Evolutionary conservation across 192 early-diverging fungal genomes (phyloP).

Genomic region (Backusella macrospora): DNA sequence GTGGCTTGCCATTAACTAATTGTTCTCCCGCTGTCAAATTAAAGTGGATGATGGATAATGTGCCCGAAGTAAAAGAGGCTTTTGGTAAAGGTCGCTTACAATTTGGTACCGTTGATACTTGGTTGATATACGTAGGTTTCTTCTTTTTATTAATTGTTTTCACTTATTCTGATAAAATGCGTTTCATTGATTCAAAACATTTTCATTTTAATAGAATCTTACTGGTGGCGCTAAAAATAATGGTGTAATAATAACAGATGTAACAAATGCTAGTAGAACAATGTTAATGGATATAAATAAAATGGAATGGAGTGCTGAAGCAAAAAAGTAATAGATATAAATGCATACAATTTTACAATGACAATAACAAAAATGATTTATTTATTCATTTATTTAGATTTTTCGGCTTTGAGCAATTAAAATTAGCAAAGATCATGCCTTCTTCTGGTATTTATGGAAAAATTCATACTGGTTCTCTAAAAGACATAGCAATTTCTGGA

Average conservation of each 20-base stretch:
- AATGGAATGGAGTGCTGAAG: constrained; percentile 78
- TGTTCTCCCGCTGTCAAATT: constrained; percentile 94
- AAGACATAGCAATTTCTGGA: constrained; percentile 79
- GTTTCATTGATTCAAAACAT: not conserved
- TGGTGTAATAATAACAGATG: constrained; percentile 84
- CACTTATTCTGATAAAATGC: not conserved
- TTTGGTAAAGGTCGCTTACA: constrained; percentile 69
- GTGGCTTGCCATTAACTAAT: constrained; percentile 90
- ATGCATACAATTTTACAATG: no score
- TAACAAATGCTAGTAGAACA: constrained; percentile 91
- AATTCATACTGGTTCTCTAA: constrained; percentile 58
- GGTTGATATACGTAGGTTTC: constrained; percentile 87
- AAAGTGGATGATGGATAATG: constrained; percentile 90
- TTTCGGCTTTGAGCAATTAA: constrained; percentile 48
- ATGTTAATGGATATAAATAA: constrained; percentile 91
- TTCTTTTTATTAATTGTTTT: not conserved
- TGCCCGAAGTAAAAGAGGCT: constrained; percentile 68
- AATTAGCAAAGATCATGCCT: constrained; percentile 80
- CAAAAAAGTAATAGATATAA: constrained; percentile 41
- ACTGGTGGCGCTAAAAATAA: constrained; percentile 70
- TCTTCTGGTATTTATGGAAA: constrained; percentile 81
- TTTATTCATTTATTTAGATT: constrained; percentile 22
- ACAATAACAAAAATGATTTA: not conserved
- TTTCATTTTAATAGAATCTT: constrained; percentile 59
- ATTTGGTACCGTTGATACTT: constrained; percentile 93